phyloP scores from a whole-genome alignment of 2,329 filamentous ascomycete genomes.

The Pseudocercospora vitis region DNA sequence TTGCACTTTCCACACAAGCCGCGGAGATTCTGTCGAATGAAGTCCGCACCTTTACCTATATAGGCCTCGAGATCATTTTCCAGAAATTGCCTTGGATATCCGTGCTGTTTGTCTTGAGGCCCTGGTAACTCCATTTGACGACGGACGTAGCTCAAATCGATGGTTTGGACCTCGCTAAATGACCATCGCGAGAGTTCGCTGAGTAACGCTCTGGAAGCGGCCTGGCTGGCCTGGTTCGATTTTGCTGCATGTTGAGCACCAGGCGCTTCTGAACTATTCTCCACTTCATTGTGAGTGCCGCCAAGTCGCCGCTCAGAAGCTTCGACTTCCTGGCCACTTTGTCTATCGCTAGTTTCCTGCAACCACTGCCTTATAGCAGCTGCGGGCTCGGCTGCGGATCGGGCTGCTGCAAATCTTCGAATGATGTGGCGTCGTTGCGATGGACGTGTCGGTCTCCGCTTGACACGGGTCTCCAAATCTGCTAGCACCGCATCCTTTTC shows the following conservation, averaged over 20 bases:
- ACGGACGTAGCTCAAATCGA: neutral
- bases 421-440: neutral
- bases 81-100: neutral
- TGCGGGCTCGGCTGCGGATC: neutral
- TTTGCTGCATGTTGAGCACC: too few species aligned
- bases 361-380: slow-evolving; percentile 2
- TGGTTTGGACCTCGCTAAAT: neutral
- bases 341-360: too few species aligned
- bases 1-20: neutral
- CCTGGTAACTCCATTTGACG: neutral
- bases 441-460: slow-evolving; percentile 6
- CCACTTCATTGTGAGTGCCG: too few species aligned
- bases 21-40: neutral
- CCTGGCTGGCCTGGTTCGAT: too few species aligned
- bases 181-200: neutral
- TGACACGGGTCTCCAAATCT: slow-evolving; percentile 3
- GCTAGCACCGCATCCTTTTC: slow-evolving; percentile 12
- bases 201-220: too few species aligned
- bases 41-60: neutral
- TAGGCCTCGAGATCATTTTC: neutral
- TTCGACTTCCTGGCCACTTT: too few species aligned
- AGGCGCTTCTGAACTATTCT: too few species aligned
- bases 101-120: neutral
- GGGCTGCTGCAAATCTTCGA: neutral
- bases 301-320: too few species aligned